Evolutionary conservation across 2,329 filamentous ascomycete species (phyloP), one percentile per base, ranked within the genome.

Genomic region (Microcera coccophila): DNA sequence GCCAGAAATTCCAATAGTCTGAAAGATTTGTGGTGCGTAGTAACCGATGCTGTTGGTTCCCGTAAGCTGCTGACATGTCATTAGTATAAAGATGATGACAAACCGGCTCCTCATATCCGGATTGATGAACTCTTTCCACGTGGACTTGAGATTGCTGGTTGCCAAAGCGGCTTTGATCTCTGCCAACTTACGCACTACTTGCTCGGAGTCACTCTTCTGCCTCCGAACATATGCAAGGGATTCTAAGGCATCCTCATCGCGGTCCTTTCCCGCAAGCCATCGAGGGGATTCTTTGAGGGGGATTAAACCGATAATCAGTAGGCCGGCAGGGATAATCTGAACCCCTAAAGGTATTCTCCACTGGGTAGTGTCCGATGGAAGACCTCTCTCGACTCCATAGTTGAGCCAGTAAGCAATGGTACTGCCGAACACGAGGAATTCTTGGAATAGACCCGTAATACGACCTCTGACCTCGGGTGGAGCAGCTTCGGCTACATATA

Each of bases 11-110:
- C 61, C 61, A 4, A 61, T 53, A 17, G 55, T 59, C 36, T 57
- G 46, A 31, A 63, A 63, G 31, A 60, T 58, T 22, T 59, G 52
- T 14, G 61, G 53, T 14, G 57, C 55, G 36, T 62, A 63, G 52
- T 63, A 63, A 39, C 56, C 59, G 26, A 63, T 60, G 36, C 56
- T 54, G 39, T 62, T 63, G 41, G 59, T 57, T 11, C 61, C 60
- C 10, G 54, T 55, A n/a, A 58, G 47, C 41, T 57, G 42, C 46
- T 59, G 52, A 35, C 46, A 48, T 4, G 45, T 14, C 32, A 48
- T 42, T 16, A 48, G 24, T 2, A 15, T 29, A 5, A 45, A 40
- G 4, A 32, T 29, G 3, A 48, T 3, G 33, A 41, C 24, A n/a
- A 45, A 45, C 20, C 45, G 34, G 17, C 44, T 34, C 1, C 45